Base-by-base conservation (phyloP, 1,139 yeast species). In the Pichia sp. region DNA sequence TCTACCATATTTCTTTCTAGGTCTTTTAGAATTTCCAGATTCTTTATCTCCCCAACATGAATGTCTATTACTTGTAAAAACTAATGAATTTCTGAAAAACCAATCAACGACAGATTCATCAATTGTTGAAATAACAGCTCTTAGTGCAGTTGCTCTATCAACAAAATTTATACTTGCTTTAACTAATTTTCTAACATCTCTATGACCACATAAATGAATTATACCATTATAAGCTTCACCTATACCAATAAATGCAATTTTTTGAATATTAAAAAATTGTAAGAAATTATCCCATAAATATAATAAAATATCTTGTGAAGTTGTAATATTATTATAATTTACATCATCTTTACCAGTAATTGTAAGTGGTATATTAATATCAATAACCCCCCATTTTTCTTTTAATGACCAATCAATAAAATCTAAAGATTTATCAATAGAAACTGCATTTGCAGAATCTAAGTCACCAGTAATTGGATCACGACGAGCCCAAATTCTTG, bases 261-360 rank as follows among this genome's bases (percentile, higher is more conserved):
- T 86, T 43, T 78, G 72, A 46, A 87, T 78, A 48, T 79, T 70
- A 61, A 87, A 87, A 63, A 83, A 86, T 45, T 86, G 81, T 47
- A 92, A 68, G 60, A 88, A 89, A 62, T 89, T 87, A 64, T 92
- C 97, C 97, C 97, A 92, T 27, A 92, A 61, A 61, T 86, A 86
- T 26, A 86, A 68, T 44, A 88, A 64, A 1, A 86, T 72, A 60
- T 89, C 96, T 62, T 88, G 95, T 0, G 95, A 75, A 40, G 84
- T 78, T 10, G 78, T 76, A 39, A 77, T 72, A 26, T 87, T 81
- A 54, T 81, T 81, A 41, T 53, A 54, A 58, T 82, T 83, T 36
- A 68, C 65, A 42, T 70, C 72, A 45, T 71, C 75, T 38, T 66
- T 63, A 27, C 62, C 59, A 25, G 66, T 70, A 29, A 70, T 55